Percentiles rank a stretch among this genome's conserved stretches.
Conservation (phyloP, 2,329 filamentous ascomycete species). For the Chaetomium strumarium region DNA sequence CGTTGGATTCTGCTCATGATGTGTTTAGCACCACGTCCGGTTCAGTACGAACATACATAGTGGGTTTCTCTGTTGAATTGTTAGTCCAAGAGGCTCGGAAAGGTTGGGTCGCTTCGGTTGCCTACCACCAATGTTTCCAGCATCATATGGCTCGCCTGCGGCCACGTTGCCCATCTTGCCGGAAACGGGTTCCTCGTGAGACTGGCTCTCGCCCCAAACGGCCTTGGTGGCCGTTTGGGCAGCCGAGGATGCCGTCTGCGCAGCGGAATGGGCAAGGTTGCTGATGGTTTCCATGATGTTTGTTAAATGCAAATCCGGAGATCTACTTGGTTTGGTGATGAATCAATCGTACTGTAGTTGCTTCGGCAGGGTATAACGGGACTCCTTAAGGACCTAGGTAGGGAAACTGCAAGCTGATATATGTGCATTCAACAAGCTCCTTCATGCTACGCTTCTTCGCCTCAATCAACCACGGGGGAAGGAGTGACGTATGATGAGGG, state of each 20-base stretch:
- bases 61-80: neutral
- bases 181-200: slow-evolving; percentile 60
- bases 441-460: too few species aligned
- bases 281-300: slow-evolving; percentile 58
- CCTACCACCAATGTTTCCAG: slow-evolving; percentile 60
- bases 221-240: slow-evolving; percentile 43
- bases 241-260: slow-evolving; percentile 44
- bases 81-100: neutral
- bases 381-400: too few species aligned
- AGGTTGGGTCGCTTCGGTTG: slow-evolving; percentile 19
- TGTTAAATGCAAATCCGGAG: neutral
- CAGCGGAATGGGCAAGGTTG: slow-evolving; percentile 45
- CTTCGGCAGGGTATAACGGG: neutral
- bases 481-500: too few species aligned
- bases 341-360: neutral
- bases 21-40: neutral
- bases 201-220: slow-evolving; percentile 40
- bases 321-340: neutral
- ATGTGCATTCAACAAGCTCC: too few species aligned
- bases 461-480: too few species aligned
- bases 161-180: slow-evolving; percentile 63
- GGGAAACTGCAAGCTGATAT: too few species aligned
- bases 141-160: slow-evolving; percentile 68
- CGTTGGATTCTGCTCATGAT: slow-evolving; percentile 7
- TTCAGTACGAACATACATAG: neutral